Conservation (phyloP, 2,329 filamentous ascomycete genomes). For the Lachnellula subtilissima region DNA sequence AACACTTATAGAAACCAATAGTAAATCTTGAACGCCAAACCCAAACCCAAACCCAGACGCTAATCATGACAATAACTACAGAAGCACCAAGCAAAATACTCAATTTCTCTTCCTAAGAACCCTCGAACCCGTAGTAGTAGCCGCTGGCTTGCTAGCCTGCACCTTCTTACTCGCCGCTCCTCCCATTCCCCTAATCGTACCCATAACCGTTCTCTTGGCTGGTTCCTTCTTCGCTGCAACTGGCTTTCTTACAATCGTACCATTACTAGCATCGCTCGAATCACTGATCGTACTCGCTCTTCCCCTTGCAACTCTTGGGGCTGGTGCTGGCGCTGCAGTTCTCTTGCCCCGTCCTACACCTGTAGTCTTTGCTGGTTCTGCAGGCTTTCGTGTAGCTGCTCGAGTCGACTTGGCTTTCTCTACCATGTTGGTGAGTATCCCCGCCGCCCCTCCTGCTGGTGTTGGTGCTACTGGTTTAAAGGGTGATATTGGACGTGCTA, state of each 20-base stretch:
- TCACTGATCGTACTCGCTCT: constrained; percentile 58
- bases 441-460: constrained; percentile 34
- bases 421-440: constrained; percentile 52
- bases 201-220: constrained; percentile 49
- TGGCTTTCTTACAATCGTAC: constrained; percentile 58
- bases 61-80: background rate
- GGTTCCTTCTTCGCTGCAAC: constrained; percentile 36
- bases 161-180: constrained; percentile 48
- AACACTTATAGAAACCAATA: no score
- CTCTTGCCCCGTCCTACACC: constrained; percentile 25
- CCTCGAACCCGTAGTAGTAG: constrained; percentile 29
- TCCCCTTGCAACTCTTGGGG: constrained; percentile 44
- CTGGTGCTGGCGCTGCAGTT: constrained; percentile 32
- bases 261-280: constrained; percentile 55
- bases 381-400: constrained; percentile 37
- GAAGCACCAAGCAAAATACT: background rate
- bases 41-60: background rate
- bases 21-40: background rate
- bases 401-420: constrained; percentile 56
- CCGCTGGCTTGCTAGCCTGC: constrained; percentile 36
- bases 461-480: constrained; percentile 45
- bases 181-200: constrained; percentile 48
- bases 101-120: constrained; percentile 31
- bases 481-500: constrained; percentile 57
- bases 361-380: constrained; percentile 7